A percentile compares a stretch with the other conserved stretches of the same genome.
phyloP scores from a whole-genome alignment of 2,329 filamentous ascomycete species.

The Keithomyces neogunnii region DNA sequence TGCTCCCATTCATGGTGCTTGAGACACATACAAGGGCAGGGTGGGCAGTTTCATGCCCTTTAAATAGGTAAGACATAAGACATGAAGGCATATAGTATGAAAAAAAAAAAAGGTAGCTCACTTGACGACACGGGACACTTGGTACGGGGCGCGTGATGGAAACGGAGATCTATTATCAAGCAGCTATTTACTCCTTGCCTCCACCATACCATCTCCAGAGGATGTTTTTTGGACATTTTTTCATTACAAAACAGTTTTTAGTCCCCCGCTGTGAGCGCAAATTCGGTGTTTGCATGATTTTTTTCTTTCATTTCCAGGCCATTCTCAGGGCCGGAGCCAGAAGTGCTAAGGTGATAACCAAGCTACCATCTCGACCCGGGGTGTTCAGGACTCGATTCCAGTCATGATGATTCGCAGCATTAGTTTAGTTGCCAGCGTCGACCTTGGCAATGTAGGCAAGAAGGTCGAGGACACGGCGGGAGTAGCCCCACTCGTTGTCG shows the following conservation, averaged over 20 bases:
- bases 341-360: neutral
- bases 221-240: neutral
- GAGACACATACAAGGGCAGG: too few species aligned
- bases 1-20: too few species aligned
- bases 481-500: slow-evolving; percentile 99
- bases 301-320: neutral
- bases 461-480: slow-evolving; percentile 85
- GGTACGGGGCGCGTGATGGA: neutral
- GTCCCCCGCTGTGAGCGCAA: neutral
- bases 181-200: neutral
- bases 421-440: slow-evolving; percentile 48
- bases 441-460: slow-evolving; percentile 71
- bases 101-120: too few species aligned
- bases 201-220: neutral
- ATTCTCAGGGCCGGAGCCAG: neutral
- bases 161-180: slow-evolving; percentile 5
- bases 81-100: too few species aligned
- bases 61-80: too few species aligned
- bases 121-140: too few species aligned
- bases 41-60: too few species aligned
- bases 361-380: neutral
- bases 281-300: neutral
- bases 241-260: neutral
- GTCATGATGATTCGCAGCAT: neutral
- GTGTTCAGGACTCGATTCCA: neutral